Conservation (phyloP, 2,329 filamentous ascomycete genomes). For the Graphiopsis chlorocephala region DNA sequence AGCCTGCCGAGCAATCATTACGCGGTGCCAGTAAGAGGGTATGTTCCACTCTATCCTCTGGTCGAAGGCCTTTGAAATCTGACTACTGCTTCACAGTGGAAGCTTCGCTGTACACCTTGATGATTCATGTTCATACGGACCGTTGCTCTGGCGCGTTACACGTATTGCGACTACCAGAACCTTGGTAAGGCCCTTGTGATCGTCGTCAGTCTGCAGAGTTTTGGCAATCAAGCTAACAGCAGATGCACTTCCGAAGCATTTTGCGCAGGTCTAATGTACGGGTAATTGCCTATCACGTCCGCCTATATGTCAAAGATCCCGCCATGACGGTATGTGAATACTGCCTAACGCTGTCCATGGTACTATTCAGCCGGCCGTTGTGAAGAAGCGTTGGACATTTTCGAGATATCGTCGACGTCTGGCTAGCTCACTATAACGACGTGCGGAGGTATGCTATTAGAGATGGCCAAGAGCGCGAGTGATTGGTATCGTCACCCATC, state of each 20-base stretch:
- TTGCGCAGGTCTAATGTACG: not conserved
- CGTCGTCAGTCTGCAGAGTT: not conserved
- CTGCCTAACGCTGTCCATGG: not conserved
- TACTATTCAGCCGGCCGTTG: not conserved
- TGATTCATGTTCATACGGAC: not conserved
- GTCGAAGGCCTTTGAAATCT: not conserved
- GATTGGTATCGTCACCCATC: not conserved
- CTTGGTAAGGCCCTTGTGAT: not conserved
- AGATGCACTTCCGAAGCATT: not conserved
- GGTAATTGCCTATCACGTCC: not conserved
- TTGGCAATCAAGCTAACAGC: not conserved
- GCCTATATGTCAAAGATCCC: not conserved
- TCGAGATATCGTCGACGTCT: not conserved
- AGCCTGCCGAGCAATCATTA: not conserved
- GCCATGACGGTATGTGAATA: not conserved
- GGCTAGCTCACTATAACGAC: not conserved
- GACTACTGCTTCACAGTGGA: not conserved
- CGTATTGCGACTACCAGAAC: not conserved
- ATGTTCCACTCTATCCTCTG: not conserved
- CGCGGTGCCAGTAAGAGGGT: not conserved
- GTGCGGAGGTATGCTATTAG: not conserved
- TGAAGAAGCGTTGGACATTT: not conserved
- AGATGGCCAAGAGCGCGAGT: not conserved
- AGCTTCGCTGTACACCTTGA: not conserved
- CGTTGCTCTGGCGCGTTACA: not conserved